Base-by-base conservation (phyloP, 495 filamentous ascomycete species). In the Aspergillus affinis region DNA sequence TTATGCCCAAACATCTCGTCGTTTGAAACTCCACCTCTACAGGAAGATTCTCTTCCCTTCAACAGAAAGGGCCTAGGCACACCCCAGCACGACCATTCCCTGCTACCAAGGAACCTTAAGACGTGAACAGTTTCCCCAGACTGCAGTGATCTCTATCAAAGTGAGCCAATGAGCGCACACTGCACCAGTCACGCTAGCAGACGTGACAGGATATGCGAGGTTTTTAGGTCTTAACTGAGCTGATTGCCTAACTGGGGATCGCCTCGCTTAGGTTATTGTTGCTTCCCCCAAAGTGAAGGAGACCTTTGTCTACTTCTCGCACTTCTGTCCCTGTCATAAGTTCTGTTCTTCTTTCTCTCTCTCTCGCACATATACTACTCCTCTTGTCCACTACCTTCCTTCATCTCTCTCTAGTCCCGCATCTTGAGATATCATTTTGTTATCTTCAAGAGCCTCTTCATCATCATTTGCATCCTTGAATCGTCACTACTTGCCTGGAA, bases 191-290 rank as follows among this genome's bases (percentile, higher is more conserved):
- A 17, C 36, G 36, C 36, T 41, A 41, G 36, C 12, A 41, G 36
- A 15, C 36, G 12, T 41, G 36, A 41, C 6, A 41, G 36, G 36
- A 32, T 48, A 47, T 57, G 48, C 49, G 12, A 61, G 51, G 46
- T 15, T 51, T 52, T 30, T 20, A 29, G 8, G 18, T 18, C 23
- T 47, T 53, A 57, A 61, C 58, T 48, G 61, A 48, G 9, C 20
- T 54, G 21, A 50, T 54, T 63, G 55, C 64, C 58, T 20, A 59
- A 61, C 56, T 46, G 20, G 61, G 64, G 29, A 66, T 66, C 58
- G 60, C 57, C 52, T 62, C 60, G 55, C 48, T 53, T 58, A 23
- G 41, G 27, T 46, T 65, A 32, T 26, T 49, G 20, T 36, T 58
- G 13, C 44, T 56, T 56, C 18, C 30, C 48, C 5, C 20, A 52